A percentile compares a stretch with the other conserved stretches of the same genome.
These are phyloP conservation scores for Cucumis cinereus DNA, from an alignment of 306 rosid genomes.

Conservation along the genomic window DNA sequence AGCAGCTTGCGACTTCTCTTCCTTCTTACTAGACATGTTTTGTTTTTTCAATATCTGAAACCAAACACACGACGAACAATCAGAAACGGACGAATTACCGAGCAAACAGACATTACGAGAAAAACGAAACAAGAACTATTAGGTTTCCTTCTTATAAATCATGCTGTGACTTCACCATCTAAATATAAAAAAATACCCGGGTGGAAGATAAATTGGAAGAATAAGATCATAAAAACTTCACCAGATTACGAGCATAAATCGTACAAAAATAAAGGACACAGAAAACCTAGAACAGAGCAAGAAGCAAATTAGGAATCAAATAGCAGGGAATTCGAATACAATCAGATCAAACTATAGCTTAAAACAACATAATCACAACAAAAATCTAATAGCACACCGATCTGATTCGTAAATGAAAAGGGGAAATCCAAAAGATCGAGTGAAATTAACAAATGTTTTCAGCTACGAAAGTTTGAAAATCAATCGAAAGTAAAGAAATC, in stretches of 20 bases:
- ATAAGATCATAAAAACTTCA: neutral
- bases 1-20: slow-evolving; percentile 89
- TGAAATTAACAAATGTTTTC: neutral
- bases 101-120: neutral
- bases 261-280: neutral
- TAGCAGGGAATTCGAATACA: neutral
- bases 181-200: neutral
- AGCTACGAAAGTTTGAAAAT: neutral
- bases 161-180: slow-evolving; percentile 18
- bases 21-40: slow-evolving; percentile 90
- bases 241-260: neutral
- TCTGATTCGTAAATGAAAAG: neutral
- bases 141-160: slow-evolving; percentile 72
- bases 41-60: neutral
- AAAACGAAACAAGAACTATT: neutral
- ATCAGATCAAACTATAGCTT: neutral
- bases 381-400: neutral
- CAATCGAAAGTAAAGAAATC: neutral
- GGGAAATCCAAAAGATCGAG: neutral
- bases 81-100: neutral
- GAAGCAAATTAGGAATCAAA: neutral
- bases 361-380: neutral
- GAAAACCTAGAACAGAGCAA: neutral
- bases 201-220: neutral
- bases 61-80: neutral